Conservation (phyloP, 2,329 filamentous ascomycete genomes). For the Hypoxylon sp. region DNA sequence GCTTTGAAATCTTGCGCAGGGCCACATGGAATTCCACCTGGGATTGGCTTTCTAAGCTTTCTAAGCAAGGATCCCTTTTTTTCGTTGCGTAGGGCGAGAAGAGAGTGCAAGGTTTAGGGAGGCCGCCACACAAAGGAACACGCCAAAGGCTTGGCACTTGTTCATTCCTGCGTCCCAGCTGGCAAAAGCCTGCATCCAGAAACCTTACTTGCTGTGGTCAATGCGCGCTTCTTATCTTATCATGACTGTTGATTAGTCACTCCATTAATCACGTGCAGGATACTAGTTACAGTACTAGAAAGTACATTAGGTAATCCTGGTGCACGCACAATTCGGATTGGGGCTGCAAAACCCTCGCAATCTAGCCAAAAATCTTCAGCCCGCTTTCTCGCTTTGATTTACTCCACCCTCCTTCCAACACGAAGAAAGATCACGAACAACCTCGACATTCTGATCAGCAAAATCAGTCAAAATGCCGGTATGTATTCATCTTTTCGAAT, state of each 20-base stretch:
- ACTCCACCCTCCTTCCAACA: slow-evolving; percentile 40
- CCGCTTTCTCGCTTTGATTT: slow-evolving; percentile 37
- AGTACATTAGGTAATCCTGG: too few relatives aligned
- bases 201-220: too few relatives aligned
- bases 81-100: too few relatives aligned
- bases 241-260: slow-evolving; percentile 3
- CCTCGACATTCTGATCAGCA: slow-evolving; percentile 50
- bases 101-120: slow-evolving; percentile 29
- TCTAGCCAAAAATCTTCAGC: slow-evolving; percentile 43
- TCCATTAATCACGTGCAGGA: slow-evolving; percentile 14
- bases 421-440: slow-evolving; percentile 42
- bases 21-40: slow-evolving; percentile 12
- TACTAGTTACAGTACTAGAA: slow-evolving; percentile 3
- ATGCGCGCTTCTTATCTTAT: slow-evolving; percentile 40
- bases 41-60: slow-evolving; percentile 35
- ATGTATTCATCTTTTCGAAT: slow-evolving; percentile 38
- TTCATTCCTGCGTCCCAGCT: slow-evolving; percentile 21
- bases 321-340: slow-evolving; percentile 42
- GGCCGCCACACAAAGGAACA: slow-evolving; percentile 30
- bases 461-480: slow-evolving; percentile 54
- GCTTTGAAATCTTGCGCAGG: slow-evolving; percentile 34
- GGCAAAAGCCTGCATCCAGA: too few relatives aligned
- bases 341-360: slow-evolving; percentile 46
- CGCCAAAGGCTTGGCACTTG: slow-evolving; percentile 36
- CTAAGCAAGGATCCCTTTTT: slow-evolving; percentile 34